phyloP scores from a whole-genome alignment of 176 grass and related monocot species.

The Areca catechu region DNA sequence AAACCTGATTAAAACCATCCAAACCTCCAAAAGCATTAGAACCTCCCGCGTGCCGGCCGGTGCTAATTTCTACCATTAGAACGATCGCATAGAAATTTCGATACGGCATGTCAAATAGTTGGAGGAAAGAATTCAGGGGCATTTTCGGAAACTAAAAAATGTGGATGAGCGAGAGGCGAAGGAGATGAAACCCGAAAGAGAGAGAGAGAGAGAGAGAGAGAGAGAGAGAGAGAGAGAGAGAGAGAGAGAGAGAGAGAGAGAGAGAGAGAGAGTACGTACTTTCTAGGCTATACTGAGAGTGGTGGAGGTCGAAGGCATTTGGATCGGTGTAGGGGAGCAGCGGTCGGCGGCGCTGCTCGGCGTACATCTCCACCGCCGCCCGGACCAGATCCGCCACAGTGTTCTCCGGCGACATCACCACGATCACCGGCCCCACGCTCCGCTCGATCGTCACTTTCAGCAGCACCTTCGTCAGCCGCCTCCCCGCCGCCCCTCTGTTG shows the following conservation, averaged over 20 bases:
- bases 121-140: no score
- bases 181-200: no score
- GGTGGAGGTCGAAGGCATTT: conserved; percentile 11
- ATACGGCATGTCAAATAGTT: no score
- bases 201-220: no score
- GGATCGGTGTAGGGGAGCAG: conserved; percentile 4
- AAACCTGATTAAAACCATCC: neutral
- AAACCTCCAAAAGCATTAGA: no score
- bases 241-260: no score
- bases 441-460: conserved; percentile 12
- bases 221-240: no score
- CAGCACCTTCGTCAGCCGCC: neutral
- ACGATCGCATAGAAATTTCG: no score
- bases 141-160: no score
- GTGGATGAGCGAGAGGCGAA: no score
- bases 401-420: conserved; percentile 3
- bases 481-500: neutral
- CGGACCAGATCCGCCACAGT: conserved; percentile 5
- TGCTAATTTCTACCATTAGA: no score
- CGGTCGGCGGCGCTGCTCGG: conserved; percentile 7
- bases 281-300: conserved; percentile 16
- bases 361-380: neutral
- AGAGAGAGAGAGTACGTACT: neutral
- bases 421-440: conserved; percentile 11
- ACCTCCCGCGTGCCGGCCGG: no score